phyloP scores from a whole-genome alignment of 2,329 filamentous ascomycete species.

The Aspergillus sp. region DNA sequence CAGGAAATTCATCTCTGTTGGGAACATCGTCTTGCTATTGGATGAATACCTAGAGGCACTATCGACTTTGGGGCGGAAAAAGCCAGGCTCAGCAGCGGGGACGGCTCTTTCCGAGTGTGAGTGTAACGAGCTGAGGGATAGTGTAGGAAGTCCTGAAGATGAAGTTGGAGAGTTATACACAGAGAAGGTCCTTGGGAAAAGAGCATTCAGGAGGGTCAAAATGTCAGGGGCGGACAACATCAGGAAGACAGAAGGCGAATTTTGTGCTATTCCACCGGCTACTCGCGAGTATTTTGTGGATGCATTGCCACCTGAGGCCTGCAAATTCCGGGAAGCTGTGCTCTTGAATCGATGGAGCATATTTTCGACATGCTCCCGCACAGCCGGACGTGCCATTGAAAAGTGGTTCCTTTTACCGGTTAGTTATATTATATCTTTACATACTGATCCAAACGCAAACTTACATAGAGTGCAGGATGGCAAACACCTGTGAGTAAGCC shows the following conservation, averaged over 20 bases:
- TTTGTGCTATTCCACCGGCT: conserved; percentile 45
- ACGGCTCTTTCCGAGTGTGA: conserved; percentile 15
- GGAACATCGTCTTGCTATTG: conserved; percentile 23
- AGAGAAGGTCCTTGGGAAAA: conserved; percentile 58
- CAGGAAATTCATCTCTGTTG: conserved; percentile 25
- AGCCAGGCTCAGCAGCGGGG: conserved; percentile 23
- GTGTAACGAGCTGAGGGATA: conserved; percentile 13
- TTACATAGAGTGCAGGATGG: conserved; percentile 67
- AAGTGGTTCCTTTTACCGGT: conserved; percentile 26
- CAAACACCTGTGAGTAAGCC: conserved; percentile 73
- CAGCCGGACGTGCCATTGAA: conserved; percentile 27
- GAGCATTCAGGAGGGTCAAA: conserved; percentile 71
- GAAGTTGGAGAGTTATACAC: conserved; percentile 23
- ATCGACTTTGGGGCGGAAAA: conserved; percentile 28
- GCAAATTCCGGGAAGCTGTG: conserved; percentile 1
- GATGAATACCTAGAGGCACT: conserved; percentile 17
- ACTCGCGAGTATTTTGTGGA: not conserved
- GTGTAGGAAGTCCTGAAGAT: conserved; percentile 19
- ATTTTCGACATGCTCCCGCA: conserved; percentile 31
- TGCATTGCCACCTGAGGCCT: conserved; percentile 1
- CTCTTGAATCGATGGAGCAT: conserved; percentile 31
- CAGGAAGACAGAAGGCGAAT: conserved; percentile 56
- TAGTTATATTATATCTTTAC: conserved; percentile 28
- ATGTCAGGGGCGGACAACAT: conserved; percentile 77
- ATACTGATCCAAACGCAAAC: conserved; percentile 38